These are phyloP conservation scores for Alternaria postmessia DNA, from an alignment of 2,329 filamentous ascomycete genomes.

Conservation along the genomic window DNA sequence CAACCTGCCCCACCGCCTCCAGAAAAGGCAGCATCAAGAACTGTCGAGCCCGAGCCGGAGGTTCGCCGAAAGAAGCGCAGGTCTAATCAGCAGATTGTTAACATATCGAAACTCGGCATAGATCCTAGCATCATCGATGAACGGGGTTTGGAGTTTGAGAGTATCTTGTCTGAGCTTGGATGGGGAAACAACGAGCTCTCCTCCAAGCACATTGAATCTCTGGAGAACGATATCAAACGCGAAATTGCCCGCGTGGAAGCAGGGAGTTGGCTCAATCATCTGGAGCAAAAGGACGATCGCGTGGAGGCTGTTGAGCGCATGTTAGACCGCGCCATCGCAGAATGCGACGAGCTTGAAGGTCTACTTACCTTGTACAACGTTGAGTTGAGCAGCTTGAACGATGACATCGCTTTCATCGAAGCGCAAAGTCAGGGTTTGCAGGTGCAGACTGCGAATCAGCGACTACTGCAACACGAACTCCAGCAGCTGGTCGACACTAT, in stretches of 20 bases:
- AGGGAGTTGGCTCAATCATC: constrained; percentile 86
- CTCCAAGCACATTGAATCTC: constrained; percentile 76
- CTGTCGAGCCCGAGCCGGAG: constrained; percentile 49
- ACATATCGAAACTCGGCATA: constrained; percentile 78
- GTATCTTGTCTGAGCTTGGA: constrained; percentile 84
- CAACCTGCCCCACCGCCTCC: constrained; percentile 50
- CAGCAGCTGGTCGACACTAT: constrained; percentile 89
- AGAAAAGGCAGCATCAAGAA: constrained; percentile 31
- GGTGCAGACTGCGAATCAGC: constrained; percentile 96
- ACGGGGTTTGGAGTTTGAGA: constrained; percentile 80
- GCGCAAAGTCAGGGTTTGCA: constrained; percentile 96
- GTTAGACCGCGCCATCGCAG: constrained; percentile 87
- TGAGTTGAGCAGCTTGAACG: constrained; percentile 84
- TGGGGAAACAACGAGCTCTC: constrained; percentile 84
- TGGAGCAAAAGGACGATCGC: constrained; percentile 86
- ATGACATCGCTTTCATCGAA: constrained; percentile 97
- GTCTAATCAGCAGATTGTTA: constrained; percentile 78
- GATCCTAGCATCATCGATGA: constrained; percentile 79
- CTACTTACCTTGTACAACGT: constrained; percentile 93
- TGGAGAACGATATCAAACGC: constrained; percentile 83
- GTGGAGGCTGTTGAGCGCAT: constrained; percentile 85
- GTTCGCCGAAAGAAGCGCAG: constrained; percentile 68
- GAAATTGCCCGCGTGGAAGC: constrained; percentile 92
- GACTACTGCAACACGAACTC: constrained; percentile 87
- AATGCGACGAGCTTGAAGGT: constrained; percentile 96